phyloP scores from a whole-genome alignment of 257 asterid species.

The Leptodermis oblonga region DNA sequence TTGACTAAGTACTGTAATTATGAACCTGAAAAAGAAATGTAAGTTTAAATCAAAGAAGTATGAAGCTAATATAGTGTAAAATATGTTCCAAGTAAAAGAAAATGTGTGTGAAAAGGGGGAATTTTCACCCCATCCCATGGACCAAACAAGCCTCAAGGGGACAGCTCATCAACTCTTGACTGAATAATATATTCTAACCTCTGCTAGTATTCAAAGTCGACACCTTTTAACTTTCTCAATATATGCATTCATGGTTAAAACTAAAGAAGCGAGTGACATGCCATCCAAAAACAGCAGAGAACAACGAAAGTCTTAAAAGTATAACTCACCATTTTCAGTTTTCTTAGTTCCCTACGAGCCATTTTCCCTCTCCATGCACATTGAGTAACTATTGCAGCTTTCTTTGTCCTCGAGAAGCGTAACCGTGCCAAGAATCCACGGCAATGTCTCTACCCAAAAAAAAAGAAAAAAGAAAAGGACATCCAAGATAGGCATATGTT shows the following conservation, averaged over 20 bases:
- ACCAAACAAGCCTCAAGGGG: neutral
- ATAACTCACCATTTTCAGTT: slow-evolving; percentile 58
- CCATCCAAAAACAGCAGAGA: neutral
- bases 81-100: neutral
- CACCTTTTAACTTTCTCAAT: too few relatives aligned
- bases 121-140: too few relatives aligned
- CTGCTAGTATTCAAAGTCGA: too few relatives aligned
- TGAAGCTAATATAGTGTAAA: neutral
- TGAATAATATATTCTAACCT: neutral
- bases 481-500: neutral
- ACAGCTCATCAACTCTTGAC: too few relatives aligned
- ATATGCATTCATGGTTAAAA: neutral
- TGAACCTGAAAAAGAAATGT: neutral
- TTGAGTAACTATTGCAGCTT: slow-evolving; percentile 50
- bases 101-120: neutral
- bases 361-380: slow-evolving; percentile 58
- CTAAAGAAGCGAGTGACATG: neutral
- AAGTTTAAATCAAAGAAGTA: neutral
- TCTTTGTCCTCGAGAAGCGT: slow-evolving; percentile 41
- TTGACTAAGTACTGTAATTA: too few relatives aligned
- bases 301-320: neutral
- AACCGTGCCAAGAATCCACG: slow-evolving; percentile 34
- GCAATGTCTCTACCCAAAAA: slow-evolving; percentile 37
- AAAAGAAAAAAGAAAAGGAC: slow-evolving; percentile 8
- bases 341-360: slow-evolving; percentile 51